A percentile compares a stretch with the other conserved stretches of the same genome.
These are phyloP conservation scores for Rhodotorula sphaerocarpa DNA, from an alignment of 768 basidiomycete species.

Conservation along the genomic window DNA sequence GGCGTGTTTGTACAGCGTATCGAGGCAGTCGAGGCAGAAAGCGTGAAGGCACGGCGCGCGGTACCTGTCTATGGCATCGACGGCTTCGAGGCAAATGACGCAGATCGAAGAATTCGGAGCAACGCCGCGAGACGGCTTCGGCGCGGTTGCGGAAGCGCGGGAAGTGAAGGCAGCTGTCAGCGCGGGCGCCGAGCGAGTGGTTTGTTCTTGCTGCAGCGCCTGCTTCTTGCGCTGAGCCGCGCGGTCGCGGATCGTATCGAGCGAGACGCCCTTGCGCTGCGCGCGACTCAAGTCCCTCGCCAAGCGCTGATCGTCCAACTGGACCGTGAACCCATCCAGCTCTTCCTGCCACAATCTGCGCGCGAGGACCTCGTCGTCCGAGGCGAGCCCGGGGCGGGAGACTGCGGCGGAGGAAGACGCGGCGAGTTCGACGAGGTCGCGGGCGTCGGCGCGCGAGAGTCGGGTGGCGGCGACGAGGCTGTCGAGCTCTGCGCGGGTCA, in stretches of 20 bases:
- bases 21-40: slow-evolving; percentile 4
- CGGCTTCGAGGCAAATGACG: background rate
- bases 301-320: background rate
- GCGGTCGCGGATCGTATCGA: too few relatives aligned
- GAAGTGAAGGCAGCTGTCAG: background rate
- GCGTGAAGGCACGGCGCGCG: background rate
- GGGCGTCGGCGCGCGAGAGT: background rate
- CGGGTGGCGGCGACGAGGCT: background rate
- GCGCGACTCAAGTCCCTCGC: background rate
- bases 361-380: background rate
- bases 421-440: background rate
- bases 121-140: too few relatives aligned
- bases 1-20: background rate
- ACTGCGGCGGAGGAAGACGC: too few relatives aligned
- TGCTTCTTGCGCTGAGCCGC: background rate
- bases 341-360: background rate
- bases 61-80: slow-evolving; percentile 1
- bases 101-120: too few relatives aligned
- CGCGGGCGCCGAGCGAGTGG: too few relatives aligned
- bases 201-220: background rate
- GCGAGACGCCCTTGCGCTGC: background rate
- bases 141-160: too few relatives aligned
- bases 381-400: background rate
- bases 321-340: background rate
- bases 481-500: background rate